Evolutionary conservation across 768 basidiomycete species (phyloP).

Genomic region (Gyrodon lividus): DNA sequence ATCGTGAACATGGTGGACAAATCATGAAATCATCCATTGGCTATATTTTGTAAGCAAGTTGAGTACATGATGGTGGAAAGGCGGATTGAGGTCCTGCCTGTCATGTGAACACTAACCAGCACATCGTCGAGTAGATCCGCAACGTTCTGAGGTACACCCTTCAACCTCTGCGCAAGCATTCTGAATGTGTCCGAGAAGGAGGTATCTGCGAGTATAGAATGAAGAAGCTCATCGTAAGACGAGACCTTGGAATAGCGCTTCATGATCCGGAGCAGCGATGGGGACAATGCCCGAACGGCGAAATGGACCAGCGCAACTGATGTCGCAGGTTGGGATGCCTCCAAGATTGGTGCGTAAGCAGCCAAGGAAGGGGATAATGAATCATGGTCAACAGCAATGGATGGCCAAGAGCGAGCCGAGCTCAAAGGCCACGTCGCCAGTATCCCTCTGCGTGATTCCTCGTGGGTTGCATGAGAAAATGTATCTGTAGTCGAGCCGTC

Average conservation of each 20-base stretch:
- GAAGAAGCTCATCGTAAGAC: slow-evolving; percentile 11
- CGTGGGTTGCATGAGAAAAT: slow-evolving; percentile 15
- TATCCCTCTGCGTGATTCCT: slow-evolving; percentile 28
- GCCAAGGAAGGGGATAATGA: slow-evolving; percentile 43
- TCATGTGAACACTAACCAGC: slow-evolving; percentile 30
- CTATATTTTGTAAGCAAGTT: slow-evolving; percentile 35
- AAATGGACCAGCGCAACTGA: slow-evolving; percentile 28
- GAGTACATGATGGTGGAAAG: slow-evolving; percentile 17
- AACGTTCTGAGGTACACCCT: slow-evolving; percentile 5
- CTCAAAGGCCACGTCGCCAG: not conserved
- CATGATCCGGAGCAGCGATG: slow-evolving; percentile 13
- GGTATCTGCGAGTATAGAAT: slow-evolving; percentile 19
- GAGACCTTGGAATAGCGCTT: slow-evolving; percentile 22
- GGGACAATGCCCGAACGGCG: slow-evolving; percentile 21
- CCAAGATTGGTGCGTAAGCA: slow-evolving; percentile 39
- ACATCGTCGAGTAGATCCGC: slow-evolving; percentile 13
- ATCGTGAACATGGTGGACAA: slow-evolving; percentile 32
- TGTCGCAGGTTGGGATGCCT: slow-evolving; percentile 2
- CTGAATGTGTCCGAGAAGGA: slow-evolving; percentile 11
- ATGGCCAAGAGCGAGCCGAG: slow-evolving; percentile 26
- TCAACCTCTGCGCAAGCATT: slow-evolving; percentile 15
- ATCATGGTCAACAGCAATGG: slow-evolving; percentile 48
- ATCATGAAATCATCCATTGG: slow-evolving; percentile 51
- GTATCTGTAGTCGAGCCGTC: slow-evolving; percentile 3
- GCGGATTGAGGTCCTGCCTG: slow-evolving; percentile 15